phyloP scores from a whole-genome alignment of 2,329 filamentous ascomycete genomes.

The Penicillium palitans region DNA sequence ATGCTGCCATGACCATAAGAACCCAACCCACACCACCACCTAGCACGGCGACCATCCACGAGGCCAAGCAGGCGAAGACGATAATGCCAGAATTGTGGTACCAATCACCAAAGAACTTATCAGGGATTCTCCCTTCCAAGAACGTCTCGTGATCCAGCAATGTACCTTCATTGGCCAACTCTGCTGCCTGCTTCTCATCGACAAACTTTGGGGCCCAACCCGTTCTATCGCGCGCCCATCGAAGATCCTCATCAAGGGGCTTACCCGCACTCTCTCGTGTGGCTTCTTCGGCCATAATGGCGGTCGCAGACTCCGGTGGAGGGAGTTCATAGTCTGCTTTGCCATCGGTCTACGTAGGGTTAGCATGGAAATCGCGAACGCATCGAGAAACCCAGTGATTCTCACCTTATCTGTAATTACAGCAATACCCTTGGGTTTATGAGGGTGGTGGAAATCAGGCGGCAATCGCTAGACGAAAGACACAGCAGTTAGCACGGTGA shows the following conservation, averaged over 20 bases:
- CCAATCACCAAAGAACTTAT: slow-evolving; percentile 95
- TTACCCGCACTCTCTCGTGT: slow-evolving; percentile 53
- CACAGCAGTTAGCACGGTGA: slow-evolving; percentile 15
- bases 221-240: slow-evolving; percentile 61
- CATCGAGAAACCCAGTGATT: not conserved
- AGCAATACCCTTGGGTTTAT: slow-evolving; percentile 42
- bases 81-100: slow-evolving; percentile 97
- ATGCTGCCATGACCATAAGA: slow-evolving; percentile 86
- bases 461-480: slow-evolving; percentile 56
- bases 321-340: slow-evolving; percentile 74
- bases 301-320: slow-evolving; percentile 62
- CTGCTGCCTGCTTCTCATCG: slow-evolving; percentile 54
- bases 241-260: slow-evolving; percentile 55
- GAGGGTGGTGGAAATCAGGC: slow-evolving; percentile 59
- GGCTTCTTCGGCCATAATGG: slow-evolving; percentile 55
- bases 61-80: slow-evolving; percentile 83
- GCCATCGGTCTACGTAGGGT: slow-evolving; percentile 60
- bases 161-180: slow-evolving; percentile 58
- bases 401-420: slow-evolving; percentile 73
- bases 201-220: slow-evolving; percentile 91
- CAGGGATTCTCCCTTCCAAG: slow-evolving; percentile 78
- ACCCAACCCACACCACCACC: slow-evolving; percentile 93
- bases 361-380: slow-evolving; percentile 1
- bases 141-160: slow-evolving; percentile 85
- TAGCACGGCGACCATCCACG: slow-evolving; percentile 85